A percentile compares a stretch with the other conserved stretches of the same genome.
Conservation (phyloP, 192 early-diverging fungal genomes). For the Umbelopsis sp. region DNA sequence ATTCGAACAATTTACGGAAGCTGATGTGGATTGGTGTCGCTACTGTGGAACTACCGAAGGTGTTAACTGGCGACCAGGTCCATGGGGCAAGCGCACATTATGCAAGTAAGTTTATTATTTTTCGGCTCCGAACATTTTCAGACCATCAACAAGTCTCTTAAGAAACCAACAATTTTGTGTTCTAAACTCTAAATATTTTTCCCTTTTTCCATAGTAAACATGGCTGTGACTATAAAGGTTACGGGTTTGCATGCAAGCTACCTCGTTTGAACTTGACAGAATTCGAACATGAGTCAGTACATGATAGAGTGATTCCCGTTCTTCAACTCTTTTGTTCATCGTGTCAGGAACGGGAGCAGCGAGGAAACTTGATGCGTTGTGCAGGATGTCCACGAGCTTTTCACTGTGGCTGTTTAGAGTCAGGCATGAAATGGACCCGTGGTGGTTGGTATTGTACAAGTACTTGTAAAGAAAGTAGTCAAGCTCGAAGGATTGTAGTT, state of each 20-base stretch:
- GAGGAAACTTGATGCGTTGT: constrained; percentile 67
- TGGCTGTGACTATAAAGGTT: constrained; percentile 95
- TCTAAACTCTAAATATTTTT: constrained; percentile 9
- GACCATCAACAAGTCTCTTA: too few species aligned
- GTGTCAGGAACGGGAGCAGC: constrained; percentile 72
- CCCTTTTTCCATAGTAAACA: constrained; percentile 66
- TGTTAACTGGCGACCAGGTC: constrained; percentile 89
- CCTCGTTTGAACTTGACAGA: constrained; percentile 81
- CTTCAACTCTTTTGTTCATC: constrained; percentile 84
- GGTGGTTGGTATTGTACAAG: constrained; percentile 7
- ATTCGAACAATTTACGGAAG: constrained; percentile 63
- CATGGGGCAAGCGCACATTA: constrained; percentile 92
- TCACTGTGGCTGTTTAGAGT: constrained; percentile 46
- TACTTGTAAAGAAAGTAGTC: constrained; percentile 1
- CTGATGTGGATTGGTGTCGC: constrained; percentile 83
- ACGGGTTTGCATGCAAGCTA: constrained; percentile 88
- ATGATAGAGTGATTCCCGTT: constrained; percentile 80
- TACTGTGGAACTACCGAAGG: constrained; percentile 91
- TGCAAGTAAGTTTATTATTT: constrained; percentile 72
- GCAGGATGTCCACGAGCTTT: constrained; percentile 84
- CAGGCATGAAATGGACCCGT: background rate
- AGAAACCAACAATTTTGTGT: background rate
- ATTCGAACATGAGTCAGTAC: constrained; percentile 74
- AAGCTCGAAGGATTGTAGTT: constrained; percentile 13
- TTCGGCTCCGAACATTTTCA: background rate